These are phyloP conservation scores for Diaporthe citri DNA, from an alignment of 2,329 filamentous ascomycete genomes.

Conservation along the genomic window DNA sequence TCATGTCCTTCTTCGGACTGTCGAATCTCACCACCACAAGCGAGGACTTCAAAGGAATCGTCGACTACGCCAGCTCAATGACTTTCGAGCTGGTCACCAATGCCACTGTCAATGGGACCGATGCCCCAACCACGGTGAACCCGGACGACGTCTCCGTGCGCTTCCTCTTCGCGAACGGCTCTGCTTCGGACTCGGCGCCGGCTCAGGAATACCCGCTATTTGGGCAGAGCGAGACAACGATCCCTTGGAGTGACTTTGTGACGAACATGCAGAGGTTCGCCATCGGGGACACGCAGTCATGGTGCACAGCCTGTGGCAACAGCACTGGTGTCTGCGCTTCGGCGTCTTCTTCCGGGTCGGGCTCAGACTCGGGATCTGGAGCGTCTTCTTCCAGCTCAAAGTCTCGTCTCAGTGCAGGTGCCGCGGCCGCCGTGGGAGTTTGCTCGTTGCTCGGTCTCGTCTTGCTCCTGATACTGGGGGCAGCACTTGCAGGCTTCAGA, in stretches of 20 bases:
- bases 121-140: conserved; percentile 52
- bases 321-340: conserved; percentile 74
- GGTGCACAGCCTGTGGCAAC: conserved; percentile 84
- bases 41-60: conserved; percentile 78
- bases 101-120: conserved; percentile 54
- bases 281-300: conserved; percentile 72
- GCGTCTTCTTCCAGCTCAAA: conserved; percentile 6
- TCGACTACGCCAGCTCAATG: conserved; percentile 88
- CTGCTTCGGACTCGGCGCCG: conserved; percentile 63
- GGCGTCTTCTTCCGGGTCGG: conserved; percentile 46
- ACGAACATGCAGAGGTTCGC: conserved; percentile 74
- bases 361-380: conserved; percentile 42
- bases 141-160: conserved; percentile 66
- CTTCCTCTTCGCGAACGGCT: conserved; percentile 73
- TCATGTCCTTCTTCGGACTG: conserved; percentile 74
- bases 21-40: conserved; percentile 64
- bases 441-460: conserved; percentile 35
- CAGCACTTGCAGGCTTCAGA: conserved; percentile 34
- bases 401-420: conserved; percentile 28
- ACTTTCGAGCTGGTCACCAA: conserved; percentile 78
- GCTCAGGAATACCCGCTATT: conserved; percentile 68
- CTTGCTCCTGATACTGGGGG: conserved; percentile 27
- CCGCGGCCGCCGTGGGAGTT: conserved; percentile 35
- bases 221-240: conserved; percentile 64
- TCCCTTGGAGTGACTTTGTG: conserved; percentile 79